Percentiles rank a stretch among this genome's conserved stretches.
Conservation (phyloP, 2,329 filamentous ascomycete species). For the Scedosporium apiospermum region DNA sequence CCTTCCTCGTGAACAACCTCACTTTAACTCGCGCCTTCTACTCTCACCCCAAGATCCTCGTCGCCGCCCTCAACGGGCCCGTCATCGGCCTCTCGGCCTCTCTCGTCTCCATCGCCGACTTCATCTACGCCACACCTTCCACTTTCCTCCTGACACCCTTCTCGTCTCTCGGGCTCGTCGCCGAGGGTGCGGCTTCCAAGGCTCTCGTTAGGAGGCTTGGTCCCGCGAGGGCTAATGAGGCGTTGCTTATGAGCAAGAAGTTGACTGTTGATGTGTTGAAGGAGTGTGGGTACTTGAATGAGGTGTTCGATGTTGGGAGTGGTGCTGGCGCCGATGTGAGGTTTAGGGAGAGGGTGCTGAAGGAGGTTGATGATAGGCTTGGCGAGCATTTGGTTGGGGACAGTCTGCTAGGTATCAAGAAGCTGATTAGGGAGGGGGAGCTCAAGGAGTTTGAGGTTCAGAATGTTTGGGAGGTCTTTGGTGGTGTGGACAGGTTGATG, state of each 20-base stretch:
- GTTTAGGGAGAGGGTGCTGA: constrained; percentile 63
- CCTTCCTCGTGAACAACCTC: constrained; percentile 78
- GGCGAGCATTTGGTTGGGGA: constrained; percentile 72
- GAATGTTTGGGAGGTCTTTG: constrained; percentile 78
- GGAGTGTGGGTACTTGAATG: constrained; percentile 74
- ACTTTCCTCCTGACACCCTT: constrained; percentile 88
- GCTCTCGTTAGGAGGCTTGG: constrained; percentile 76
- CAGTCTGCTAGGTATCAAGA: constrained; percentile 77
- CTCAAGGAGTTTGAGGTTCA: constrained; percentile 63
- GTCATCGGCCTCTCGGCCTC: constrained; percentile 83
- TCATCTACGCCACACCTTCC: constrained; percentile 77
- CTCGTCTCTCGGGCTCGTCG: constrained; percentile 77
- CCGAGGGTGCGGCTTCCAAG: constrained; percentile 73
- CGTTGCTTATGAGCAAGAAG: constrained; percentile 78
- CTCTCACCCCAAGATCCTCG: constrained; percentile 85
- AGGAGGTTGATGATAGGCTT: constrained; percentile 71
- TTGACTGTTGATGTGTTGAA: constrained; percentile 67
- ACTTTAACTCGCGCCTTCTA: constrained; percentile 87
- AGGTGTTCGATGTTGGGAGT: constrained; percentile 52
- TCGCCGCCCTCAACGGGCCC: constrained; percentile 86
- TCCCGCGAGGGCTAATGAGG: constrained; percentile 77
- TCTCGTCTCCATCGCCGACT: constrained; percentile 75
- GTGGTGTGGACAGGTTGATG: constrained; percentile 71
- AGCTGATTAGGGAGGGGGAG: constrained; percentile 66
- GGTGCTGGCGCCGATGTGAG: constrained; percentile 51